These are phyloP conservation scores for Microdochium nivale DNA, from an alignment of 2,329 filamentous ascomycete genomes.

Conservation along the genomic window DNA sequence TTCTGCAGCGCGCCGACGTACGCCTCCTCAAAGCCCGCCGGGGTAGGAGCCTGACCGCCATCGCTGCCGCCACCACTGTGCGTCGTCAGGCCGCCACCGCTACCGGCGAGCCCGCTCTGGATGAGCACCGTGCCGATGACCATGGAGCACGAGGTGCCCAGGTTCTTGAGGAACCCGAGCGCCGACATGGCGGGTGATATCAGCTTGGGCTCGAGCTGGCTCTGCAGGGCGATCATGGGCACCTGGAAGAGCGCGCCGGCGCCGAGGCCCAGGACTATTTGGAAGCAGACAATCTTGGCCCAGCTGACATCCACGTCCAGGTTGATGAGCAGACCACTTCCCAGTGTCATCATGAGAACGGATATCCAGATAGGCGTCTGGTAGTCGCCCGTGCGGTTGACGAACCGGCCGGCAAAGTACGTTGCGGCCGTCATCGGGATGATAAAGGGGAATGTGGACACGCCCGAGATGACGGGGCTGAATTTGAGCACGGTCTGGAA, in stretches of 20 bases:
- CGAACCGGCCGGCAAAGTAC: constrained; percentile 15
- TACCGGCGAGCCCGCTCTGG: constrained; percentile 32
- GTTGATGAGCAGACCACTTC: constrained; percentile 34
- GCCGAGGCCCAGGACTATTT: constrained; percentile 37
- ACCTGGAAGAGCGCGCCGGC: constrained; percentile 45
- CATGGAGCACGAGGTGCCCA: constrained; percentile 45
- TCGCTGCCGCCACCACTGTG: neutral
- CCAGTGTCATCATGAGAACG: constrained; percentile 35
- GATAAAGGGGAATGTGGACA: constrained; percentile 44
- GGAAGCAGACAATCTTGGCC: constrained; percentile 21
- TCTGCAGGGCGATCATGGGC: constrained; percentile 45
- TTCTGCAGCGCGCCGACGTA: neutral
- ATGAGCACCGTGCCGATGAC: constrained; percentile 54
- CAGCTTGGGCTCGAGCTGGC: constrained; percentile 36
- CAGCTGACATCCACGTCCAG: constrained; percentile 33
- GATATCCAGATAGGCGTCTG: constrained; percentile 34
- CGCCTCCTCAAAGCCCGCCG: neutral
- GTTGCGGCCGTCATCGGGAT: constrained; percentile 17
- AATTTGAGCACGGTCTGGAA: constrained; percentile 48
- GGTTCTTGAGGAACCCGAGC: constrained; percentile 43
- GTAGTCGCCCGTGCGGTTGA: constrained; percentile 35
- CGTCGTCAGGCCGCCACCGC: neutral
- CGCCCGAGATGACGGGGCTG: constrained; percentile 37
- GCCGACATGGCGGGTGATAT: constrained; percentile 46
- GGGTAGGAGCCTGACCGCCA: neutral